Conservation (phyloP, 139 green algal genomes). For the Picochlorum sp. region DNA sequence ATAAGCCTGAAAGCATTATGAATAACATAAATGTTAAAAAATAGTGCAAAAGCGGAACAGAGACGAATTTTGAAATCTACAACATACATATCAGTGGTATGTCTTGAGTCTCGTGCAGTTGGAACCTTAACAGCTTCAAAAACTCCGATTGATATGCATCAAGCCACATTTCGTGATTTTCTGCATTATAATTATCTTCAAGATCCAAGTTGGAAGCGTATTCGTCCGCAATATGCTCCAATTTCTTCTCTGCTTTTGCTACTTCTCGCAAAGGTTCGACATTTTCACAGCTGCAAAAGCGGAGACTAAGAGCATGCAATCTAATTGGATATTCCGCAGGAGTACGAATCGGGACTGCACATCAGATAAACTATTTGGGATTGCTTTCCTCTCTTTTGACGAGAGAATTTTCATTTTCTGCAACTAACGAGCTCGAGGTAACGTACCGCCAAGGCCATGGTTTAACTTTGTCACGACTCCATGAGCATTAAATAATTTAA, state of each 20-base stretch:
- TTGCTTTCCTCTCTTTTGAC: neutral
- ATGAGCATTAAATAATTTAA: no score
- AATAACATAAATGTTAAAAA: neutral
- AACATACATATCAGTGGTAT: neutral
- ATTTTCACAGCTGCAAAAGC: conserved; percentile 39
- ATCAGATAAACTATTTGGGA: neutral
- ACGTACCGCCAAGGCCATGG: no score
- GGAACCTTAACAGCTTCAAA: conserved; percentile 5
- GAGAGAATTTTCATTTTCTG: neutral
- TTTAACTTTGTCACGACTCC: no score
- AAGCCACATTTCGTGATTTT: conserved; percentile 55
- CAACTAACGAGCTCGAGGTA: neutral
- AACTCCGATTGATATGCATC: conserved; percentile 60
- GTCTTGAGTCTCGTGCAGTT: neutral
- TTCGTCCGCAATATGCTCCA: neutral
- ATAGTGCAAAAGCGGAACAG: neutral
- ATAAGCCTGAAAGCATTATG: neutral
- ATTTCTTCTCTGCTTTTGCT: conserved; percentile 15
- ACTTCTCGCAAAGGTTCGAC: conserved; percentile 58
- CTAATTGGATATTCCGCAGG: conserved; percentile 58
- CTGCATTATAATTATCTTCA: neutral
- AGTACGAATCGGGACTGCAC: conserved; percentile 39
- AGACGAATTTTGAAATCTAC: neutral
- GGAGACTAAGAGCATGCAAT: conserved; percentile 59
- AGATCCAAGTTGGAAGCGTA: conserved; percentile 23